Evolutionary conservation across 1,284 basidiomycete species (phyloP), one percentile per base, ranked within the genome.

Genomic region (Cutaneotrichosporon daszewskae): DNA sequence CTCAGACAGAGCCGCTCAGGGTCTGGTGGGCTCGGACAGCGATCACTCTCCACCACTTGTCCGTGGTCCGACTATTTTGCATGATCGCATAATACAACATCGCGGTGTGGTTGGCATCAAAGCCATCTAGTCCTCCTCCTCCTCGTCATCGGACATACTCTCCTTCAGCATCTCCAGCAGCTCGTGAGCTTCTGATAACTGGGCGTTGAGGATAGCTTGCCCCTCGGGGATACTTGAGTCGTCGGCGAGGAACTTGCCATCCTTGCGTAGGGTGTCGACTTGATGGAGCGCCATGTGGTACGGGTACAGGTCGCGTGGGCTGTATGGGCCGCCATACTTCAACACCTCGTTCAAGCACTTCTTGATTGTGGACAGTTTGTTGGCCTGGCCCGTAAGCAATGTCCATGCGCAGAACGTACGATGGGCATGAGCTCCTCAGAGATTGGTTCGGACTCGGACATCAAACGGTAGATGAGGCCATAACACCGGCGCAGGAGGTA

Each of bases 361-460:
- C 75, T 92, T 94, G 54, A 91, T 84, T 0, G 88, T 92, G 16
- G 86, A 87, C 3, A 94, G 73, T 64, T 94, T 94, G 74, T 94
- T 94, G 8, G 89, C 87, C 87, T 90, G 54, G 12, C 3, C 1
- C 7, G 40, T 53, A 12, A 55, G 43, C 36, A 11, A n/a, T 2
- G 23, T 19, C 43, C 16, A 25, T 18, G 51, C 48, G 20, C n/a
- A 64, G 51, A 25, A 72, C 83, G 56, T 71, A 94, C 94, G 47
- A 96, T 81, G 6, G 92, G 92, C 85, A 95, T 95, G 24, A 97
- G 74, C 68, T 97, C 92, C 68, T 96, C 92, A 0, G 90, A 95
- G n/a, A 99, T 91, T 0, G 95, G 95, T 72, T 97, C 94, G 45
- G 87, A 91, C n/a, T 91, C 92, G 19, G 91, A 92, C 54, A 99